These are phyloP conservation scores for Fonsecaea pugnacius DNA, from an alignment of 2,329 filamentous ascomycete genomes.

Conservation along the genomic window DNA sequence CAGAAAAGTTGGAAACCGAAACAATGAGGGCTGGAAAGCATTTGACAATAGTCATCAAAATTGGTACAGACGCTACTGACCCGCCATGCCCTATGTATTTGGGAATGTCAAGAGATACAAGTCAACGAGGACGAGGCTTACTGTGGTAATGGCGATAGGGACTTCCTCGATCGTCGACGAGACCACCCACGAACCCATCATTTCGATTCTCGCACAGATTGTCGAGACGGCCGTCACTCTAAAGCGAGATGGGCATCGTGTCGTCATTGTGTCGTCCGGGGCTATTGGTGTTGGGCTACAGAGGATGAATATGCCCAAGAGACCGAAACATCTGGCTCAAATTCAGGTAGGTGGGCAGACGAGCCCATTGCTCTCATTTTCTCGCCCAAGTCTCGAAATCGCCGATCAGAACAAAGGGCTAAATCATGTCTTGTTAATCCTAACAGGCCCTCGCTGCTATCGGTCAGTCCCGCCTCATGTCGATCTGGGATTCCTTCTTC, in stretches of 20 bases:
- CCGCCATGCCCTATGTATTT: conserved; percentile 20
- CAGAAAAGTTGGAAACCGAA: background rate
- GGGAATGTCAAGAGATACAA: background rate
- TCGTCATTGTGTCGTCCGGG: conserved; percentile 95
- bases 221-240: conserved; percentile 91
- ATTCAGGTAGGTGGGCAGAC: conserved; percentile 66
- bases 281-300: conserved; percentile 93
- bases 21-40: conserved; percentile 69
- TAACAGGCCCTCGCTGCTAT: conserved; percentile 83
- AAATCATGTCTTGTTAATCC: background rate
- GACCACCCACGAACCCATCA: conserved; percentile 86
- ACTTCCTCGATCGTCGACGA: conserved; percentile 99
- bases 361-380: background rate
- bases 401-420: background rate
- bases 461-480: conserved; percentile 92
- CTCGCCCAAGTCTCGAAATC: background rate
- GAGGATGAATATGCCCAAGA: conserved; percentile 83
- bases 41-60: conserved; percentile 82
- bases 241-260: conserved; percentile 86
- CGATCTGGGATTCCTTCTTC: conserved; percentile 93
- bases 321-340: conserved; percentile 87
- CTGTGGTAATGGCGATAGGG: conserved; percentile 69
- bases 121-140: conserved; percentile 22
- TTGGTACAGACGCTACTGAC: conserved; percentile 62
- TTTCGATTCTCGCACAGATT: conserved; percentile 88